Conservation (phyloP, 177 flowering plant species). For the Tripterygium wilfordii region DNA sequence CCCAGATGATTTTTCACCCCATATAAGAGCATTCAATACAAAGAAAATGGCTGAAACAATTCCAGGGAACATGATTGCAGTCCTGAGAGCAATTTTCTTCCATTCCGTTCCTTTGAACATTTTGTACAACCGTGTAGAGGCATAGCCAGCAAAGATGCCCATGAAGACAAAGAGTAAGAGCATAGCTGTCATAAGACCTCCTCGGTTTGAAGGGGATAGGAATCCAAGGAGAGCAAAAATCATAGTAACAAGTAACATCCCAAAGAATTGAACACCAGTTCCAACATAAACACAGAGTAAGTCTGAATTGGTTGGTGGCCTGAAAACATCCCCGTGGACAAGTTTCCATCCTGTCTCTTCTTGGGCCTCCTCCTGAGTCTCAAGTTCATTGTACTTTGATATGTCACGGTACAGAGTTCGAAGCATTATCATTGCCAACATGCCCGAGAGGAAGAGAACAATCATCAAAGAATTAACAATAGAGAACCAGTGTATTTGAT, state of each 20-base stretch:
- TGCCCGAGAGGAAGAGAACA: conserved; percentile 57
- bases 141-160: conserved; percentile 57
- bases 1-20: conserved; percentile 66
- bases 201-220: conserved; percentile 59
- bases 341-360: conserved; percentile 70
- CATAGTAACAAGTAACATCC: conserved; percentile 54
- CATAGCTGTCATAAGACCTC: conserved; percentile 69
- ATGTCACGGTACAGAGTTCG: conserved; percentile 64
- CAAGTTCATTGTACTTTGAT: conserved; percentile 56
- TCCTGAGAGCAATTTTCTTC: conserved; percentile 51
- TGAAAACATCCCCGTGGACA: conserved; percentile 62
- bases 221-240: conserved; percentile 51
- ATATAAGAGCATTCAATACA: conserved; percentile 47
- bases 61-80: conserved; percentile 54
- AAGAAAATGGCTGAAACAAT: conserved; percentile 45
- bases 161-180: conserved; percentile 60
- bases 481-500: conserved; percentile 60
- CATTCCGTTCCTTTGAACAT: conserved; percentile 59
- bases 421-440: conserved; percentile 74
- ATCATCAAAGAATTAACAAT: conserved; percentile 60
- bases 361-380: conserved; percentile 64
- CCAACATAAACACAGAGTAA: conserved; percentile 52
- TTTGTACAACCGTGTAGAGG: conserved; percentile 45
- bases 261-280: conserved; percentile 56
- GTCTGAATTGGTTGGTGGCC: conserved; percentile 48